Conservation (phyloP, 768 basidiomycete genomes). For the Mycena galericulata region DNA sequence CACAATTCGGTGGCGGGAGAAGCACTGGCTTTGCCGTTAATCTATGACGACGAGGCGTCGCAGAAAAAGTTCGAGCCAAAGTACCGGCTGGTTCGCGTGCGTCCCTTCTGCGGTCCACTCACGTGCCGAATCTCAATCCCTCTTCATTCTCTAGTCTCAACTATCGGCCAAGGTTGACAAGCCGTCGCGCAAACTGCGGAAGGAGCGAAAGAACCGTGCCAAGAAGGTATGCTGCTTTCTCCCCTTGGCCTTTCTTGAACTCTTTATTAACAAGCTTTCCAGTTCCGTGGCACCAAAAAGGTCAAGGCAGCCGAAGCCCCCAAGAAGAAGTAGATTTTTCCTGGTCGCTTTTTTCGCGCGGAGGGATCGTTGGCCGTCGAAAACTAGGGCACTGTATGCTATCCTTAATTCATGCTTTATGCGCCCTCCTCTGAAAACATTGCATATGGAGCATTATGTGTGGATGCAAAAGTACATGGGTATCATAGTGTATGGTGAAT, state of each 20-base stretch:
- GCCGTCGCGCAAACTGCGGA: conserved; percentile 96
- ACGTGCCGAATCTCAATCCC: conserved; percentile 16
- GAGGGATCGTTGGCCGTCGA: conserved; percentile 39
- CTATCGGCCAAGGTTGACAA: conserved; percentile 84
- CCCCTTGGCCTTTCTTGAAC: conserved; percentile 2
- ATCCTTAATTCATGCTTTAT: conserved; percentile 57
- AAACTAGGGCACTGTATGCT: conserved; percentile 46
- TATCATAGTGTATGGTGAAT: conserved; percentile 44
- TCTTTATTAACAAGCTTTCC: conserved; percentile 26
- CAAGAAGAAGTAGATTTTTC: conserved; percentile 86
- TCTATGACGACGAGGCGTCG: conserved; percentile 95
- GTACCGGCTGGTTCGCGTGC: conserved; percentile 92
- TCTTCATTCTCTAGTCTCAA: conserved; percentile 63
- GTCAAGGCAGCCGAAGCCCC: conserved; percentile 90
- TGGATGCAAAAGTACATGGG: conserved; percentile 40
- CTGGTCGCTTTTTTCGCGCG: conserved; percentile 29
- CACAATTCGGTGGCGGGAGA: conserved; percentile 97
- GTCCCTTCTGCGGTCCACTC: conserved; percentile 46
- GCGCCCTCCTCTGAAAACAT: conserved; percentile 37
- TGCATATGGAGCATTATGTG: conserved; percentile 42
- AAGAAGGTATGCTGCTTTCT: conserved; percentile 86
- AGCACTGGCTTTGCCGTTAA: conserved; percentile 97
- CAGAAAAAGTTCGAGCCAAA: conserved; percentile 99
- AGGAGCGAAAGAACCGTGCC: conserved; percentile 99
- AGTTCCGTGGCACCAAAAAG: conserved; percentile 98